phyloP scores from a whole-genome alignment of 305 asterid genomes.

The Solanum aculeatissimum region DNA sequence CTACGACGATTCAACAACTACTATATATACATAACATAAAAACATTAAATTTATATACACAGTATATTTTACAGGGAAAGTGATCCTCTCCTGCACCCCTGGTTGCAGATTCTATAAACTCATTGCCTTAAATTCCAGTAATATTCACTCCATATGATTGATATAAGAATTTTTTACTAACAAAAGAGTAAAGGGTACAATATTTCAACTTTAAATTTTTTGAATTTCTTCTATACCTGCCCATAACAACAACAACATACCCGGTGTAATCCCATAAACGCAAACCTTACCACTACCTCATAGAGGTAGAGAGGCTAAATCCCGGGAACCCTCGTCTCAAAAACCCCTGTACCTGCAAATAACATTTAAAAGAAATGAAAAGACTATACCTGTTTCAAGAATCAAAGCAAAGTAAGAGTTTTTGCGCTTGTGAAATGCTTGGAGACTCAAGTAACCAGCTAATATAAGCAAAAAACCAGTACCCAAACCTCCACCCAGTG shows the following conservation, averaged over 20 bases:
- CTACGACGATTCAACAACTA: background rate
- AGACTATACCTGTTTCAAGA: conserved; percentile 57
- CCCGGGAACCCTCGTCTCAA: no score
- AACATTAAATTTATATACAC: background rate
- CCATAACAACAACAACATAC: background rate
- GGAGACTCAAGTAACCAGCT: conserved; percentile 85
- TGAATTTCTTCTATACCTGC: background rate
- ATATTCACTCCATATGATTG: background rate
- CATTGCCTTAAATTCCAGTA: background rate
- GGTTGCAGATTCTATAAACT: background rate
- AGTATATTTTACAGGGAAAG: background rate
- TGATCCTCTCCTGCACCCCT: background rate
- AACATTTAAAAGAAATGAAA: background rate
- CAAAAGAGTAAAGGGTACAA: background rate
- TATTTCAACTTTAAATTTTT: background rate
- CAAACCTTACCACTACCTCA: no score
- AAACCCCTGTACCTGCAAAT: no score
- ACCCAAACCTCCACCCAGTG: conserved; percentile 81
- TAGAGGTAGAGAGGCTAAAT: no score
- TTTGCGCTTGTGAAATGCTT: conserved; percentile 75
- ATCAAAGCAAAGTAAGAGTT: conserved; percentile 61
- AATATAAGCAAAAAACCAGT: conserved; percentile 62
- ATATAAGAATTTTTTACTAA: background rate
- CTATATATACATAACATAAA: background rate
- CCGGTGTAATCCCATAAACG: no score